Conservation (phyloP, 2,329 filamentous ascomycete genomes). For the Arachnomyces sp. region DNA sequence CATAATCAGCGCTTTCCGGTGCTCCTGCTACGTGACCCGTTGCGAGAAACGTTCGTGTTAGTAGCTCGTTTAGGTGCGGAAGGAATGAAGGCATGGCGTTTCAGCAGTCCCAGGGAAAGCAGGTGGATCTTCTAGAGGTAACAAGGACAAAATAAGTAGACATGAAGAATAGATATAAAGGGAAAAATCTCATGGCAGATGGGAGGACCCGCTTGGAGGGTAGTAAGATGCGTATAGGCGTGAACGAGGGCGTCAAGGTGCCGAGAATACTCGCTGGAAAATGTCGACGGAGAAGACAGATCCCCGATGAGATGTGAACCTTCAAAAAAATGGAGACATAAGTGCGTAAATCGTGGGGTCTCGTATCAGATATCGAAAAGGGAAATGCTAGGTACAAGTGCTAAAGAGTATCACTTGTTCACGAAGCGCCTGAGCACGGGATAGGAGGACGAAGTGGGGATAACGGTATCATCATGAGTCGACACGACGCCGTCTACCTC, state of each 20-base stretch:
- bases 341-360: not conserved
- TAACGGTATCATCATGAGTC: constrained; percentile 15
- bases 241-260: too few species aligned
- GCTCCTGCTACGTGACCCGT: too few species aligned
- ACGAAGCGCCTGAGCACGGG: not conserved
- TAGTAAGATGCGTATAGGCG: too few species aligned
- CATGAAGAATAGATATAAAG: constrained; percentile 5
- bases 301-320: not conserved
- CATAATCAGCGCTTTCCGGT: too few species aligned
- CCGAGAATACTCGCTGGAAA: not conserved
- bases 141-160: constrained; percentile 6
- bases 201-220: too few species aligned
- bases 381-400: not conserved
- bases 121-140: not conserved
- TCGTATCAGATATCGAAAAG: not conserved
- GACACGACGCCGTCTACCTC: constrained; percentile 63
- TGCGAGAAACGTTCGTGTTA: too few species aligned
- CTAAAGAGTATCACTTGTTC: not conserved
- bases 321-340: not conserved
- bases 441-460: not conserved
- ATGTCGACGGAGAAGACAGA: not conserved
- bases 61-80: too few species aligned
- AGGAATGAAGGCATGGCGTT: too few species aligned
- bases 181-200: constrained; percentile 1
- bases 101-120: too few species aligned